These are phyloP conservation scores for Croton laevigatus DNA, from an alignment of 441 rosid genomes.

Conservation along the genomic window DNA sequence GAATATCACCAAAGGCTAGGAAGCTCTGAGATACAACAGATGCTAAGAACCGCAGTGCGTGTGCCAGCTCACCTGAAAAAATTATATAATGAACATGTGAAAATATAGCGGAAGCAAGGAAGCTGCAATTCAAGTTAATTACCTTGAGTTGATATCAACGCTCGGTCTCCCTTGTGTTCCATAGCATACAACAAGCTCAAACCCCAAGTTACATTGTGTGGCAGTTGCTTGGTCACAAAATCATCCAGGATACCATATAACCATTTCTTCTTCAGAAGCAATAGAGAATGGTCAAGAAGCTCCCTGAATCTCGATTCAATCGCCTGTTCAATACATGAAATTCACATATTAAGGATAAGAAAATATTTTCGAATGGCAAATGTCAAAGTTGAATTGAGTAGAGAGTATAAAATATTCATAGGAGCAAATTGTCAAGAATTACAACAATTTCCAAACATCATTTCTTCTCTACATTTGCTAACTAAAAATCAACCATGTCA, in stretches of 20 bases:
- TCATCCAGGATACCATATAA: constrained; percentile 86
- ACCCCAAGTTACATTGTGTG: constrained; percentile 98
- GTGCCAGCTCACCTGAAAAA: constrained; percentile 91
- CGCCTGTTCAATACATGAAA: constrained; percentile 54
- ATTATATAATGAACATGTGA: constrained; percentile 13
- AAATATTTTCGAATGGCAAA: background rate
- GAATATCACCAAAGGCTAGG: constrained; percentile 97
- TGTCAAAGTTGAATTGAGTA: background rate
- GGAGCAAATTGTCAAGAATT: background rate
- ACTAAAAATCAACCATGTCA: background rate
- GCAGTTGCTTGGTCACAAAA: constrained; percentile 98
- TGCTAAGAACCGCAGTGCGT: constrained; percentile 95
- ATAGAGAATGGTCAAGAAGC: constrained; percentile 79
- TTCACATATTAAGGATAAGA: background rate
- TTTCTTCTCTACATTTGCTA: background rate
- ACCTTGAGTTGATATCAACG: constrained; percentile 86
- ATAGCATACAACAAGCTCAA: constrained; percentile 94
- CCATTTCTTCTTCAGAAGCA: constrained; percentile 93
- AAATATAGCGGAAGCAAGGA: constrained; percentile 3
- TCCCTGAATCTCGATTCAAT: constrained; percentile 87
- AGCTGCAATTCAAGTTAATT: constrained; percentile 8
- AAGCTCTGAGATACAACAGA: constrained; percentile 99
- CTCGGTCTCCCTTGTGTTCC: constrained; percentile 94
- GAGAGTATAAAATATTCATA: background rate
- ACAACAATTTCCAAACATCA: too few species aligned